Conservation (phyloP, 2,329 filamentous ascomycete species). For the Orbilia brochopaga region DNA sequence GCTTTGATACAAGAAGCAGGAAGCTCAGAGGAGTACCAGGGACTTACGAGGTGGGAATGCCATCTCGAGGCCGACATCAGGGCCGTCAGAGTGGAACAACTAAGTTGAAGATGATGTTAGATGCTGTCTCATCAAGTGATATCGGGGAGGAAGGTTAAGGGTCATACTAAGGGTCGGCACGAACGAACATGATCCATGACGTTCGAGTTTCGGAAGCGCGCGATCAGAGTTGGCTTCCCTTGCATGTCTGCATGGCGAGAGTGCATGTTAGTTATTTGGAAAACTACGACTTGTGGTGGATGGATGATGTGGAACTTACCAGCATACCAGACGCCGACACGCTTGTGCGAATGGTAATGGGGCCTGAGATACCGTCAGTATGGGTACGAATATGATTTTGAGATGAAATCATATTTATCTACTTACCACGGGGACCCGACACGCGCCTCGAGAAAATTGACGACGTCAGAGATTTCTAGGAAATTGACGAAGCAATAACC, state of each 20-base stretch:
- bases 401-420: not conserved
- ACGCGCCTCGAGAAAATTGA: slow-evolving; percentile 23
- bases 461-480: slow-evolving; percentile 58
- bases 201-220: slow-evolving; percentile 95
- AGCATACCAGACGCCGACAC: slow-evolving; percentile 92
- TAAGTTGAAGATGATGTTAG: slow-evolving; percentile 16
- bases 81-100: slow-evolving; percentile 22
- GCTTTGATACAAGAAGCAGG: not conserved
- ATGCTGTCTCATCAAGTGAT: not conserved
- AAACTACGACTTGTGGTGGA: not conserved
- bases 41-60: slow-evolving; percentile 41
- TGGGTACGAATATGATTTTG: not conserved
- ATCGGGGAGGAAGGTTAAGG: not conserved
- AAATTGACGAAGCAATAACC: slow-evolving; percentile 98
- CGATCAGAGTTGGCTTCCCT: slow-evolving; percentile 84
- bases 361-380: slow-evolving; percentile 65
- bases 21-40: not conserved
- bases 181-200: slow-evolving; percentile 86
- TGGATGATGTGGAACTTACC: slow-evolving; percentile 65
- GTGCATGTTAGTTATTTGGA: not conserved
- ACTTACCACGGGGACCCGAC: slow-evolving; percentile 28
- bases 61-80: slow-evolving; percentile 13
- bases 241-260: slow-evolving; percentile 73
- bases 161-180: slow-evolving; percentile 78
- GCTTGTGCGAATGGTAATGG: slow-evolving; percentile 80